Base-by-base conservation (phyloP, 1,284 basidiomycete species). In the Irpex sp. region DNA sequence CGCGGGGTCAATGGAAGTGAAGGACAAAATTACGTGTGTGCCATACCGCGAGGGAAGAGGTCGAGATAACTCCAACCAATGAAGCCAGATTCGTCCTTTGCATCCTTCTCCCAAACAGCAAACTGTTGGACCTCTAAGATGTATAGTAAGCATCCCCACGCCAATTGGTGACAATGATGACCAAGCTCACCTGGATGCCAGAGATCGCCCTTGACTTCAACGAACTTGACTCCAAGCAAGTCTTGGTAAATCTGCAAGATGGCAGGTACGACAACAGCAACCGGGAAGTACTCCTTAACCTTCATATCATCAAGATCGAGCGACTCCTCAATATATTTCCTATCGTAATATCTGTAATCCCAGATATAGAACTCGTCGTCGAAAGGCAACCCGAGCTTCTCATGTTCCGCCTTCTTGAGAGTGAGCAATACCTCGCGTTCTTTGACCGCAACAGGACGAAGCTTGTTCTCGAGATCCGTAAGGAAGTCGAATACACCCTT, bases 281-380 rank as follows among this genome's bases (percentile, higher is more conserved):
- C 93, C 0, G 92, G 91, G 82, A 95, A 93, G 74, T 93, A 93
- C 71, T 94, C 89, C 75, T 94, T 93, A 65, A 94, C 85, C 15
- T 88, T 78, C 62, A 83, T 83, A 67, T 93, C 89, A 66, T 94
- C 89, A 37, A 93, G 80, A 57, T 82, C 78, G 6, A 93, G 78
- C 34, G 81, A 81, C 70, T 83, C 79, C 74, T 93, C 89, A 58
- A 89, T 78, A 70, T 79, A 89, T 66, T 88, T 84, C 65, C 89
- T 83, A 71, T 91, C 88, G 68, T 92, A 93, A 70, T 85, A 92
- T 62, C 82, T 73, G 64, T 76, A 77, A 64, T 78, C 76, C 75
- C 75, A 76, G 59, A 75, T 68, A 61, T 75, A 89, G 70, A 93
- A 86, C 69, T 89, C 78, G 65, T 85, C 84, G 65, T 93, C 89